phyloP scores from a whole-genome alignment of 2,329 filamentous ascomycete species.

The Fusarium foetens region DNA sequence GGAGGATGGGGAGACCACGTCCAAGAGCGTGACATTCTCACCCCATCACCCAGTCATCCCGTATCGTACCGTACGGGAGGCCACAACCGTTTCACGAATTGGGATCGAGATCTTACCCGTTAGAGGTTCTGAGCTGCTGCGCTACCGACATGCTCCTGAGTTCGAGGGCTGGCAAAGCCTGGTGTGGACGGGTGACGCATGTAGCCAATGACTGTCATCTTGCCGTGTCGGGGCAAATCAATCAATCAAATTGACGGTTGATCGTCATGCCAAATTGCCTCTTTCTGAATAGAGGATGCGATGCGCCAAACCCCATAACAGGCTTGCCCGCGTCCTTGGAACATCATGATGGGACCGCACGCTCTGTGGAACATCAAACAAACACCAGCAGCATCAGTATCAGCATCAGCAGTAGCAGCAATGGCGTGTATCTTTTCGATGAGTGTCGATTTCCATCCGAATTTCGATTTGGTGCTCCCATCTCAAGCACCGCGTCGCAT shows the following conservation, averaged over 20 bases:
- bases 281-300: slow-evolving; percentile 29
- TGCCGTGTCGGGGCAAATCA: slow-evolving; percentile 27
- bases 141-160: slow-evolving; percentile 21
- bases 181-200: slow-evolving; percentile 23
- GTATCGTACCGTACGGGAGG: slow-evolving; percentile 3
- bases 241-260: slow-evolving; percentile 34
- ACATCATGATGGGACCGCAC: slow-evolving; percentile 22
- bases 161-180: slow-evolving; percentile 11
- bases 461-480: slow-evolving; percentile 5
- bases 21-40: slow-evolving; percentile 31
- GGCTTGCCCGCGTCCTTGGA: slow-evolving; percentile 28
- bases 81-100: slow-evolving; percentile 35
- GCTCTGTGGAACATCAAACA: slow-evolving; percentile 23
- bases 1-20: slow-evolving; percentile 22
- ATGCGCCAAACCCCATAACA: slow-evolving; percentile 32
- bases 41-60: slow-evolving; percentile 13
- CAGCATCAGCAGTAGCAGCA: background rate
- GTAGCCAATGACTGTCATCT: slow-evolving; percentile 18
- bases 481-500: background rate
- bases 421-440: slow-evolving; percentile 4
- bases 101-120: slow-evolving; percentile 45
- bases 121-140: slow-evolving; percentile 27
- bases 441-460: background rate
- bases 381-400: slow-evolving; percentile 4
- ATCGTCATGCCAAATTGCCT: slow-evolving; percentile 28